Evolutionary conservation across 257 asterid genomes (phyloP), one percentile per base, ranked within the genome.

Genomic region (Agastache rugosa): DNA sequence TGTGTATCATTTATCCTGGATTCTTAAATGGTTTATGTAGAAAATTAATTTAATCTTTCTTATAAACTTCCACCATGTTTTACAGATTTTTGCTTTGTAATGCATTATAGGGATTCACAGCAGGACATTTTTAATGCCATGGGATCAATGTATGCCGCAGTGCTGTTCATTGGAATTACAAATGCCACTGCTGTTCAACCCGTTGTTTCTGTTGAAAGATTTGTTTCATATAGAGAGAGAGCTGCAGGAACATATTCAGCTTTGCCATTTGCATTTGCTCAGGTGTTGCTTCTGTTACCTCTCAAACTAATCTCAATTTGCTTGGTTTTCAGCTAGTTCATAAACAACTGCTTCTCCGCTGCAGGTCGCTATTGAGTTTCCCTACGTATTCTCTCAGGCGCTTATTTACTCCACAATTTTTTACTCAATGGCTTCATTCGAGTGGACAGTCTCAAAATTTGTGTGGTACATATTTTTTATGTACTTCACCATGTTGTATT

Each of bases 191-290:
- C 98, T 39, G 98, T 88, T 75, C 98, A 93, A 82, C 98, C 98
- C 9, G 97, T 93, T 77, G 92, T 93, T 65, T 89, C 97, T n/a
- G 96, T 93, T 64, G 98, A 93, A 89, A 83, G 98, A 85, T 87
- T 83, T 54, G 98, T 93, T 74, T 93, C 97, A 10, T 93, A 93
- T 58, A 83, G 97, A 82, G 98, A 93, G 71, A 86, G 98, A 62
- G 98, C 96, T 56, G 98, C 97, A 2, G 97, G 98, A 82, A 93
- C 90, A 88, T 93, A 93, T 81, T 93, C 98, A 42, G 97, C 98
- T 67, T 69, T 89, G 75, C 92, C 96, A 16, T 91, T 89, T 73
- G 98, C 97, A 67, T 89, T 91, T 73, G 96, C 96, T 68, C 98
- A 93, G 97, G 98, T 92, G 53, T 27, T 37, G 31, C 44, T 70